A percentile compares a stretch with the other conserved stretches of the same genome.
phyloP scores from a whole-genome alignment of 371 early-diverging fungal species.

The Apophysomyces trapeziformis region DNA sequence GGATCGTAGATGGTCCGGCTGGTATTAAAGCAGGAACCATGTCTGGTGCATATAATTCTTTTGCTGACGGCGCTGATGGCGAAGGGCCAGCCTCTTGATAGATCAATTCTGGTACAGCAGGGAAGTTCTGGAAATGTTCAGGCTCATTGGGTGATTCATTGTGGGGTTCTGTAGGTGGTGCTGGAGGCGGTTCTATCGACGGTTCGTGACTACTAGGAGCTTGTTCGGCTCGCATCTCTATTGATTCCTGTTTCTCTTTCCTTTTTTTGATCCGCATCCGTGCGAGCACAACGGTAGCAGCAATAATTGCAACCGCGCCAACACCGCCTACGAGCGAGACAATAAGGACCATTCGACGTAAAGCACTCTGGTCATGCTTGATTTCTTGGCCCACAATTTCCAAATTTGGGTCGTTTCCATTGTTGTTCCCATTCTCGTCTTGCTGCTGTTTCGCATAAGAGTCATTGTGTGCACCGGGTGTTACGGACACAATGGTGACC shows the following conservation, averaged over 20 bases:
- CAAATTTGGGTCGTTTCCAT: slow-evolving; percentile 2
- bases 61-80: background rate
- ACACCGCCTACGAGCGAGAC: background rate
- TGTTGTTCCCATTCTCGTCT: background rate
- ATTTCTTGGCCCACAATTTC: slow-evolving; percentile 2
- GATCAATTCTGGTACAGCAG: background rate
- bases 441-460: slow-evolving; percentile 2
- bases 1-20: background rate
- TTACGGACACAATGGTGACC: background rate
- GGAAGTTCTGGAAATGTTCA: background rate
- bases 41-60: background rate
- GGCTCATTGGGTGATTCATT: too few species aligned
- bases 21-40: background rate
- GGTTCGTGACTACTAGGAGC: background rate
- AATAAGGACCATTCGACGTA: background rate
- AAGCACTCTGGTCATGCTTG: slow-evolving; percentile 1
- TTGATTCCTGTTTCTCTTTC: background rate
- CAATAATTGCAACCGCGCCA: background rate
- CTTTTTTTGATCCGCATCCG: background rate
- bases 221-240: background rate
- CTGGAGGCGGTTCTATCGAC: background rate
- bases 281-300: background rate
- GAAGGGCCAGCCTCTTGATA: background rate
- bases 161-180: too few species aligned
- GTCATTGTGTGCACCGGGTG: background rate